phyloP scores from a whole-genome alignment of 305 asterid genomes.

The Rubia tinctorum region DNA sequence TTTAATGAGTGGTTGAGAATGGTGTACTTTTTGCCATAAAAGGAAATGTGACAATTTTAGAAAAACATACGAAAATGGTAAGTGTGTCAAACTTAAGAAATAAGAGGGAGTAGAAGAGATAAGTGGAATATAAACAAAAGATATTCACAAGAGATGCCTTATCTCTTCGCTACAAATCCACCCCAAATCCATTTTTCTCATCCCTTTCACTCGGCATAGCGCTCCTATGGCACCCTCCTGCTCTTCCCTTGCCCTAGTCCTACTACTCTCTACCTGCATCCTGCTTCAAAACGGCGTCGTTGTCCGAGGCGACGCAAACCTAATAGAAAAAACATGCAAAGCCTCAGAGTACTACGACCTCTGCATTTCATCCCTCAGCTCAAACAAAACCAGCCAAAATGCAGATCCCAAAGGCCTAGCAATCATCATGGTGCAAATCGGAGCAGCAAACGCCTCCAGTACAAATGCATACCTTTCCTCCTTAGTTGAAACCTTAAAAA shows the following conservation, averaged over 20 bases:
- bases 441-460: constrained; percentile 62
- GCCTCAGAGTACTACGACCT: constrained; percentile 67
- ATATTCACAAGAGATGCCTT: neutral
- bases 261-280: constrained; percentile 7
- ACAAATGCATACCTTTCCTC: constrained; percentile 57
- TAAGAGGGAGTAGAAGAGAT: too few relatives aligned
- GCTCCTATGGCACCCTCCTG: constrained; percentile 6
- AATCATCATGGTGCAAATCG: constrained; percentile 48
- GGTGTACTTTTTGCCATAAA: too few relatives aligned
- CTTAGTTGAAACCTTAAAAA: constrained; percentile 12
- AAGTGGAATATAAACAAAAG: too few relatives aligned
- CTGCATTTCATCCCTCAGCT: constrained; percentile 62
- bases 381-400: constrained; percentile 46
- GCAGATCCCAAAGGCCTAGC: constrained; percentile 73
- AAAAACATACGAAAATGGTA: too few relatives aligned
- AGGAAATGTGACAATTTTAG: too few relatives aligned
- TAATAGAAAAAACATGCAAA: constrained; percentile 68
- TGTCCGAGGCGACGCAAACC: constrained; percentile 24
- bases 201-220: neutral
- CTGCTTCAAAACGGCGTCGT: constrained; percentile 1
- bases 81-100: too few relatives aligned
- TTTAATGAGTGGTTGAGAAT: too few relatives aligned
- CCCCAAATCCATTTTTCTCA: neutral
- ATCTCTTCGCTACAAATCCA: neutral
- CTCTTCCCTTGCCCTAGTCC: neutral